Base-by-base conservation (phyloP, 2,329 filamentous ascomycete genomes). In the Raffaelea arxii region DNA sequence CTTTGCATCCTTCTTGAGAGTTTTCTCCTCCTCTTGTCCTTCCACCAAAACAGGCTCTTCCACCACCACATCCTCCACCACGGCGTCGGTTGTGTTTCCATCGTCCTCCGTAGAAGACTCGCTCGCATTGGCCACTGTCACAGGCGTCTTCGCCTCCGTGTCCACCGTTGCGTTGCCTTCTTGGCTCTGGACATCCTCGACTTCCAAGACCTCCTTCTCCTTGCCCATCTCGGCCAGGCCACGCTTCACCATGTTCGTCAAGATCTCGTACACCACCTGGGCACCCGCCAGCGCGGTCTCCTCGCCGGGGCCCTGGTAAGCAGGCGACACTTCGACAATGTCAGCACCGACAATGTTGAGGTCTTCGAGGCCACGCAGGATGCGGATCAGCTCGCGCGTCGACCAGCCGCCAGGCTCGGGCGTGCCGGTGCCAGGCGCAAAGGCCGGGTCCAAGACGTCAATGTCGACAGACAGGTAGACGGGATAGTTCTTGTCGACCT, bases 391-490 rank as follows among this genome's bases (percentile, higher is more conserved):
- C 69, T 95, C 90, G 44, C 89, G 72, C 19, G 85, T 94, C 6
- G 86, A 92, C 89, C 89, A 95, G 32, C 89, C 89, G 48, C 90
- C 89, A 0, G 88, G 84, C 68, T 94, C 89, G 0, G 89, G 89
- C 0, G 89, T 95, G 1, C 89, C 90, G 0, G 88, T 94, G 22
- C 59, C 59, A 0, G 58, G 59, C 16, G 60, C 62, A 46, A 65
- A 65, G 1, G 61, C 61, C 22, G 61, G 61, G 50, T 64, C 62
- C 21, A 64, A 55, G 41, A 64, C 62, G 53, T 65, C 62, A 42
- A 64, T 69, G 50, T 63, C 61, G 36, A 61, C 54, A 1, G 52
- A 56, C 41, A 62, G 51, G 41, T 61, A 61, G n/a, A 94, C 86
- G 0, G 86, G 87, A 53, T 78, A 79, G 52, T 12, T 36, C 32